Percentiles rank a stretch among this genome's conserved stretches.
These are phyloP conservation scores for Clonostachys chloroleuca DNA, from an alignment of 2,329 filamentous ascomycete species.

Conservation along the genomic window DNA sequence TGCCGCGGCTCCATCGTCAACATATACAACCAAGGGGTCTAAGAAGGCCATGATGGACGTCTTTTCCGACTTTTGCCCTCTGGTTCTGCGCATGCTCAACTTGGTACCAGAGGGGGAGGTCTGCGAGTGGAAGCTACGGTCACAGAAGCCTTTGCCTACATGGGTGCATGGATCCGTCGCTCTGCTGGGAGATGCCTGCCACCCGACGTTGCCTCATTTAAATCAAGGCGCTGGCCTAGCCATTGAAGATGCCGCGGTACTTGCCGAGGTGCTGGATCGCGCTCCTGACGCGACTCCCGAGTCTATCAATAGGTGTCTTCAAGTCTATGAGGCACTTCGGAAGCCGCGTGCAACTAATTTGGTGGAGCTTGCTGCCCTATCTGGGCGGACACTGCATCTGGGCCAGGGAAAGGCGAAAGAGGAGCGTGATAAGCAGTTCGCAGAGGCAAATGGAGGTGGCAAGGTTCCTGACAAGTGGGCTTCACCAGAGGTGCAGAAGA, in stretches of 20 bases:
- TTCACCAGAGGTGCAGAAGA: constrained; percentile 61
- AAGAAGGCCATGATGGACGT: constrained; percentile 59
- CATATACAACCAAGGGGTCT: constrained; percentile 59
- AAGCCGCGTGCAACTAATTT: constrained; percentile 49
- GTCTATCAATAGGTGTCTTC: constrained; percentile 41
- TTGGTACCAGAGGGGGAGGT: constrained; percentile 58
- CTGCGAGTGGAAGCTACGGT: constrained; percentile 60
- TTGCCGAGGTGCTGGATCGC: constrained; percentile 46
- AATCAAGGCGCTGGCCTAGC: constrained; percentile 64
- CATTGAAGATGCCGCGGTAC: constrained; percentile 59
- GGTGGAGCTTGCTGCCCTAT: constrained; percentile 48
- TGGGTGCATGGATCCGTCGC: constrained; percentile 54
- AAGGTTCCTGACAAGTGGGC: constrained; percentile 64
- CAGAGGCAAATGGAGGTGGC: constrained; percentile 40
- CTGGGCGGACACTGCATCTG: constrained; percentile 47
- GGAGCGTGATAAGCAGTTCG: constrained; percentile 51
- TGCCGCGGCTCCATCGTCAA: constrained; percentile 49
- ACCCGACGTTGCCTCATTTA: constrained; percentile 63
- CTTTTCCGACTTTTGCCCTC: constrained; percentile 56
- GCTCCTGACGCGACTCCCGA: constrained; percentile 26
- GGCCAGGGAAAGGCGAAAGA: constrained; percentile 50
- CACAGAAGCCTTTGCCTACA: constrained; percentile 49
- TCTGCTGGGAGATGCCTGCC: constrained; percentile 60
- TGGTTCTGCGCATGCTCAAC: constrained; percentile 53
- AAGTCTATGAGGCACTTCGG: constrained; percentile 50